Conservation (phyloP, 75 land plant genomes). For the Isoetes taiwanensis region DNA sequence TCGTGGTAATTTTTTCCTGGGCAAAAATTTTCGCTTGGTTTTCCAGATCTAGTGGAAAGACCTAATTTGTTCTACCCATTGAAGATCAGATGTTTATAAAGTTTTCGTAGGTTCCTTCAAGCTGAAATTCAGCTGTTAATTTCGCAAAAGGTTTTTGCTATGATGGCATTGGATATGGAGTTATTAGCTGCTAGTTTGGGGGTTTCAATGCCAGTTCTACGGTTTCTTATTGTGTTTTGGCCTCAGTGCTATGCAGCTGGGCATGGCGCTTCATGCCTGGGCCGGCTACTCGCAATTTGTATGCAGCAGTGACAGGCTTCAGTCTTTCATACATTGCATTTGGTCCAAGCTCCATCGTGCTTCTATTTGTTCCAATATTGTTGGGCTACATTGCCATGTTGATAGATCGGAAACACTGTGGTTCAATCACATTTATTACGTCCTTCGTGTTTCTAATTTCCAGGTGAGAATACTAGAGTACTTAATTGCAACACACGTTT, state of each 20-base stretch:
- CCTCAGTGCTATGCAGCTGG: constrained; percentile 67
- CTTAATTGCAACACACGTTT: no score
- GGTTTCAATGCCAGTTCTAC: constrained; percentile 68
- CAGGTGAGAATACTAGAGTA: no score
- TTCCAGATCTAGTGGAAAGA: no score
- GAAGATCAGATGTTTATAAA: no score
- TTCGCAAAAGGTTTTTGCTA: no score
- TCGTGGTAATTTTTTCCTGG: no score
- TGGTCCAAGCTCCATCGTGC: constrained; percentile 65
- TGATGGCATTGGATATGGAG: no score
- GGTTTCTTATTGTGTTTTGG: constrained; percentile 74
- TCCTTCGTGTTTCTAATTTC: constrained; percentile 77
- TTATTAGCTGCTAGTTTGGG: constrained; percentile 62
- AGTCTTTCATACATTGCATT: constrained; percentile 67
- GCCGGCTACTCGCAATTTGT: constrained; percentile 30
- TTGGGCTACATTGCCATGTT: constrained; percentile 67
- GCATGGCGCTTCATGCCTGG: constrained; percentile 43
- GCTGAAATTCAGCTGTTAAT: no score
- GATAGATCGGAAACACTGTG: constrained; percentile 39
- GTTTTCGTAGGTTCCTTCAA: no score
- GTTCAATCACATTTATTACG: constrained; percentile 54
- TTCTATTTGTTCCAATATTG: constrained; percentile 55
- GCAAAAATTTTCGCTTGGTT: no score
- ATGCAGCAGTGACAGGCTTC: constrained; percentile 64
- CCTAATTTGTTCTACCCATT: no score